Evolutionary conservation across 495 filamentous ascomycete species (phyloP), one percentile per base, ranked within the genome.

Genomic region (Geopyxis carbonaria): DNA sequence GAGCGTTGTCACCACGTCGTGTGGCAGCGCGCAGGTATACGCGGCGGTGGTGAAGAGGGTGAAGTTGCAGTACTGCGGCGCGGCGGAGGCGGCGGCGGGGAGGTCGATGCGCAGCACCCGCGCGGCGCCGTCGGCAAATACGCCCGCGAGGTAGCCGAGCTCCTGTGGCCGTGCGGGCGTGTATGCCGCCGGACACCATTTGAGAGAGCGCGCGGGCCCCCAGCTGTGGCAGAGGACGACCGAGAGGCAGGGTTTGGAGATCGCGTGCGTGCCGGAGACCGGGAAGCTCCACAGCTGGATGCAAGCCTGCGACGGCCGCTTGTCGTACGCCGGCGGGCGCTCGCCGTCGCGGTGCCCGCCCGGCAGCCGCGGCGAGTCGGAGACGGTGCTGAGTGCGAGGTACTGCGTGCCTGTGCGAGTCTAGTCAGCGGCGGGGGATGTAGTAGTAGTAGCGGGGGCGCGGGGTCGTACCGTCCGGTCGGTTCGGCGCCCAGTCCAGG

Each of bases 81-180:
- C 11, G 6, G 25, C 21, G 4, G 36, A 49, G 18, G 47, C 48
- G 9, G 43, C 43, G 7, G 38, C 48, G 0, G 51, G 52, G 3
- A 56, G 32, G 3, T 31, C 59, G 25, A 79, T 57, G 41, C 74
- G 66, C 30, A 82, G 47, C 0, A 82, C 62, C 42, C 74, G 59
- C 5, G 72, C 54, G n/a, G 54, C 59, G 3, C 77, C 77, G 51
- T 82, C 77, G 1, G 61, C 61, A 61, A 67, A 77, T 0, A 80
- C 55, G 8, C 63, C 67, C 2, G 72, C 76, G 4, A 82, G 61
- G 10, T 80, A 58, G 1, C 76, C 77, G 10, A 79, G 53, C 1
- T 59, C 53, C 22, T 65, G 60, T 31, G 60, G 50, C 1, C 58
- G 55, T 30, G 56, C 53, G 14, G 46, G 44, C 34, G 47, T 49